Evolutionary conservation across 805 yeast genomes (phyloP), one percentile per base, ranked within the genome.

Genomic region (Candida andamanensis): DNA sequence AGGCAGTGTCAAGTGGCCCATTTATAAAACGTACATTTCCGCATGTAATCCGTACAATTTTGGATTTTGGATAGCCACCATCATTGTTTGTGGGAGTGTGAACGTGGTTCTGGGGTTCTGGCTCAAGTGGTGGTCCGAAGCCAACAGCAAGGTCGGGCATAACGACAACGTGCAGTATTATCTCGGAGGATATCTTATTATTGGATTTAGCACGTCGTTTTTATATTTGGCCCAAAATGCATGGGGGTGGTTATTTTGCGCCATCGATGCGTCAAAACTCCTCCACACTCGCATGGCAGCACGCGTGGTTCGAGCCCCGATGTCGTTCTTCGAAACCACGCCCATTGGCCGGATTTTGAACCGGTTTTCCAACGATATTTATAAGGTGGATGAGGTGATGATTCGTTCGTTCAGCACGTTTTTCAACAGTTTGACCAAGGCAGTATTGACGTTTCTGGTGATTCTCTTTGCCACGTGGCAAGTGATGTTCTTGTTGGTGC

Each of bases 91-190:
- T 0, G 81, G 76, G 72, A 52, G 70, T 8, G 50, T 78, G 29
- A 70, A 78, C 35, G 90, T 85, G 28, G 61, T 63, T 26, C 78
- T 87, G 23, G 87, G 81, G 52, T 74, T 89, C 31, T 90, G 98
- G 98, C 73, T 90, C 47, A 92, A 90, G 56, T 85, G 85, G 56
- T 90, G 98, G 98, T 85, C 97, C 10, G 98, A 90, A 53, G 74
- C 81, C 15, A 90, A 90, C 52, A 72, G 89, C 3, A 60, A 56
- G 26, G 52, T 60, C 24, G 90, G 86, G 17, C 60, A 60, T 35
- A 89, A 90, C 53, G 94, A 95, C 2, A 54, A 77, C 38, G 75
- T 82, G 11, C 63, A 63, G 33, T 74, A 59, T 47, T 92, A 87
- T 46, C 64, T 92, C 42, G 80, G 81, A 14, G 67, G 84, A 33